Base-by-base conservation (phyloP, 1,284 basidiomycete genomes). In the Xerocomus minutiporus region DNA sequence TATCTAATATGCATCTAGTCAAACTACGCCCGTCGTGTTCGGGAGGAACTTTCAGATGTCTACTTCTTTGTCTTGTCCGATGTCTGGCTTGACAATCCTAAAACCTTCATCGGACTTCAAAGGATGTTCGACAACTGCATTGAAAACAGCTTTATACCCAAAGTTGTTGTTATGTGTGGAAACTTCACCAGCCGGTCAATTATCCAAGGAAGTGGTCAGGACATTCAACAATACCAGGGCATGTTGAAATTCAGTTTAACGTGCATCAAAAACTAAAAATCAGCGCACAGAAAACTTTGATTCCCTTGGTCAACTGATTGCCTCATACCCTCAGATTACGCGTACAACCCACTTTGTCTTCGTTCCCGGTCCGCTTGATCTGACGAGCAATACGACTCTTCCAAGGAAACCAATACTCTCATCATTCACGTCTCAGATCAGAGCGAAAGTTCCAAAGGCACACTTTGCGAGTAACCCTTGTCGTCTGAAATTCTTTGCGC, bases 41-140 rank as follows among this genome's bases (percentile, higher is more conserved):
- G 76, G 50, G 76, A 82, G 57, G 87, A 91, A 47, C 73, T 88
- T 32, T 72, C 83, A 8, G 84, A 92, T 53, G 73, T 91, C n/a
- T 83, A 93, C 47, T 94, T 99, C 73, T 93, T 97, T 67, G 85
- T 98, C 58, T 78, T 99, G 28, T 98, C 95, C 0, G 97, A 99
- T 68, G 83, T 96, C 5, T 92, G 91, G 83, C 75, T 97, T n/a
- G 95, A 99, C 71, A 84, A 93, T 58, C 85, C 91, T 0, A 81
- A 87, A 53, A 93, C 93, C 1, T 71, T 97, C 11, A 70, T 76
- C 7, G 93, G 91, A 1, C 78, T 99, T 11, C 79, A 82, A 52
- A 86, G 86, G 59, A 82, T 99, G 72, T 87, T 99, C 59, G 88
- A 95, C 60, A 93, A 93, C 46, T 99, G 96, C 68, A 83, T 95